phyloP scores from a whole-genome alignment of 2,329 filamentous ascomycete genomes.

The Aspergillus cejpii region DNA sequence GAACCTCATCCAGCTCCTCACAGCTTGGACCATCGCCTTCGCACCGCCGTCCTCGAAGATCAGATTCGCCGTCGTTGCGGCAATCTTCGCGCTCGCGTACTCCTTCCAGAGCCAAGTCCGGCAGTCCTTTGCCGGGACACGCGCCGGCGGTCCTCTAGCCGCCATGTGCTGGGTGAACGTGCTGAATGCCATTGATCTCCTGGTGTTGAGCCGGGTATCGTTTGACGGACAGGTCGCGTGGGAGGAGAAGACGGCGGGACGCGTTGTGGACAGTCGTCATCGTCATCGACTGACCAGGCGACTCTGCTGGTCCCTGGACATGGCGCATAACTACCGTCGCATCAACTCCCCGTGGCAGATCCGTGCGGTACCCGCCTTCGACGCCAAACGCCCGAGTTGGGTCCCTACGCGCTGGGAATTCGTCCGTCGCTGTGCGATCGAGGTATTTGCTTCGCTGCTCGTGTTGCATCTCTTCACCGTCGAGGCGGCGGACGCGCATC shows the following conservation, averaged over 20 bases:
- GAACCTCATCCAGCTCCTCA: conserved; percentile 12
- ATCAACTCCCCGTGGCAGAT: conserved; percentile 21
- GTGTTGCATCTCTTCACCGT: conserved; percentile 12
- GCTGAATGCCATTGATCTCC: conserved; percentile 17
- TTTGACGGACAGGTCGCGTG: conserved; percentile 12
- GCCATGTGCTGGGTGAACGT: conserved; percentile 21
- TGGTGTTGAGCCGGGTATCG: conserved; percentile 14
- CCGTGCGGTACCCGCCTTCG: conserved; percentile 5
- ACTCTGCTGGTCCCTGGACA: conserved; percentile 9
- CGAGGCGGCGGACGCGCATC: conserved; percentile 4
- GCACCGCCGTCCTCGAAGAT: conserved; percentile 5
- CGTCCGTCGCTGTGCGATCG: conserved; percentile 1
- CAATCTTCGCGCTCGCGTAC: conserved; percentile 9
- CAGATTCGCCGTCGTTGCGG: conserved; percentile 3
- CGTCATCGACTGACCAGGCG: too few relatives aligned
- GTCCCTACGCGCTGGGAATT: conserved; percentile 7
- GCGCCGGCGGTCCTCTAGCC: conserved; percentile 10
- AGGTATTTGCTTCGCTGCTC: conserved; percentile 1
- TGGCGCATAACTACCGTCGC: conserved; percentile 19
- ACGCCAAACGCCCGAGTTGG: neutral
- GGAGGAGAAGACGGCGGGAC: too few relatives aligned
- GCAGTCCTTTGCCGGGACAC: conserved; percentile 1
- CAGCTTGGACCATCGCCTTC: conserved; percentile 9
- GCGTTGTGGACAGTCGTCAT: too few relatives aligned
- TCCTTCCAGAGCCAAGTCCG: conserved; percentile 7